Percentiles rank a stretch among this genome's conserved stretches.
These are phyloP conservation scores for Sporothrix mexicana DNA, from an alignment of 2,329 filamentous ascomycete genomes.

Conservation along the genomic window DNA sequence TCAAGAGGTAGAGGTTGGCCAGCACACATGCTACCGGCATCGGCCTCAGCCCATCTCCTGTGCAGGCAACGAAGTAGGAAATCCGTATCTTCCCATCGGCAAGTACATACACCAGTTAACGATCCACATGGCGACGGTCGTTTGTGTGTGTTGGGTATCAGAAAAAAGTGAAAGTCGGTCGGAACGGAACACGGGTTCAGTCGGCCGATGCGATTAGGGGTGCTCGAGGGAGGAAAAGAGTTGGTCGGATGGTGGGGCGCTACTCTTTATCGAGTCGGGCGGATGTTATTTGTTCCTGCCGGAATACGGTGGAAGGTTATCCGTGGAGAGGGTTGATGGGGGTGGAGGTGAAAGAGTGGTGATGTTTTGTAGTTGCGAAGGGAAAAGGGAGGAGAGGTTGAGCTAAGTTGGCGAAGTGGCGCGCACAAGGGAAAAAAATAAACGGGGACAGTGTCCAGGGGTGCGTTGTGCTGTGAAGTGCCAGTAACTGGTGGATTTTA, in stretches of 20 bases:
- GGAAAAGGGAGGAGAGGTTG: slow-evolving; percentile 18
- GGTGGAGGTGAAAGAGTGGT: background rate
- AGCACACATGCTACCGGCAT: background rate
- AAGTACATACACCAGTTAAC: slow-evolving; percentile 85
- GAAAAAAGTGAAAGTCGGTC: slow-evolving; percentile 2
- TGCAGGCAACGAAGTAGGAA: background rate
- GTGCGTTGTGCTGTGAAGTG: background rate
- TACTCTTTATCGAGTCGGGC: background rate
- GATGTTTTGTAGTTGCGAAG: background rate
- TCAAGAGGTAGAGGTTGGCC: background rate
- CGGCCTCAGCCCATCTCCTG: slow-evolving; percentile 19
- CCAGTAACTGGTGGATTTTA: background rate
- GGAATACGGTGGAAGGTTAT: slow-evolving; percentile 6
- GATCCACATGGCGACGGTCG: slow-evolving; percentile 76
- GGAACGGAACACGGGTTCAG: background rate
- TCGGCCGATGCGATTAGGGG: background rate
- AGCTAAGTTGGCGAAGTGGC: slow-evolving; percentile 18
- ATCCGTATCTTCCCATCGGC: background rate
- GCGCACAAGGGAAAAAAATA: slow-evolving; percentile 18
- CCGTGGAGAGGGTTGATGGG: slow-evolving; percentile 15
- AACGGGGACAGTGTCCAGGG: slow-evolving; percentile 6
- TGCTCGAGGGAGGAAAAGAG: background rate
- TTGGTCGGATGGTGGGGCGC: background rate
- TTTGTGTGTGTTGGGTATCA: background rate
- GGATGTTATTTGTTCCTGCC: background rate